Conservation (phyloP, 2,329 filamentous ascomycete genomes). For the Claviceps monticola region DNA sequence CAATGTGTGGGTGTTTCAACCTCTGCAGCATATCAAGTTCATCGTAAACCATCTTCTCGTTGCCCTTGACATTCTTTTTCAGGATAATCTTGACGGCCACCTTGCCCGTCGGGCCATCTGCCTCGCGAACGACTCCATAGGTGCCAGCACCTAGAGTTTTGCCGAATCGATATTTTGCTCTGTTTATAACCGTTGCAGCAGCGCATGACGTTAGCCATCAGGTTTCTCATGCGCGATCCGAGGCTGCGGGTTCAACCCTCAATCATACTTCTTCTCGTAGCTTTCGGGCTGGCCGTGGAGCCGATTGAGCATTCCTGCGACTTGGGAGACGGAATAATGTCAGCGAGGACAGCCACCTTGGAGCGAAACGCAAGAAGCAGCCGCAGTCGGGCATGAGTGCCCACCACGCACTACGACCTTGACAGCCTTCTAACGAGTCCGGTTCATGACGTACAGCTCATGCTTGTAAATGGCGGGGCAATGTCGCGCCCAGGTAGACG, state of each 20-base stretch:
- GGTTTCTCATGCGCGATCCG: conserved; percentile 4
- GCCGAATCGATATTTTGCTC: conserved; percentile 81
- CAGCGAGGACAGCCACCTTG: neutral
- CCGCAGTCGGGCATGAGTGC: neutral
- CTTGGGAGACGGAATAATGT: conserved; percentile 27
- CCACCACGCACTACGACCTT: neutral
- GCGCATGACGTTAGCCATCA: neutral
- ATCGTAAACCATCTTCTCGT: conserved; percentile 97
- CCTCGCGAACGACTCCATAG: conserved; percentile 95
- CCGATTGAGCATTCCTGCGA: conserved; percentile 85
- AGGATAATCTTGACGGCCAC: conserved; percentile 97
- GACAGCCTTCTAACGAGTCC: neutral
- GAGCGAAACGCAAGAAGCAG: neutral
- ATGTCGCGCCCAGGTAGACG: conserved; percentile 1
- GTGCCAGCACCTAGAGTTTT: conserved; percentile 90
- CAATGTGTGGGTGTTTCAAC: conserved; percentile 87
- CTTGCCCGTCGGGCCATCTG: conserved; percentile 69
- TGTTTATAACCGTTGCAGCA: conserved; percentile 29
- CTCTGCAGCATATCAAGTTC: conserved; percentile 88
- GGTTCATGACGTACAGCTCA: conserved; percentile 18
- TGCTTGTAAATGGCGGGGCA: conserved; percentile 17
- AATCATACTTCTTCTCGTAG: conserved; percentile 85
- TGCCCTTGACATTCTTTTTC: conserved; percentile 98
- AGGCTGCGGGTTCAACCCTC: conserved; percentile 12
- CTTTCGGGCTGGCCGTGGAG: conserved; percentile 93